Base-by-base conservation (phyloP, 352 stramenopile genomes). In the Bremia lactucae region DNA sequence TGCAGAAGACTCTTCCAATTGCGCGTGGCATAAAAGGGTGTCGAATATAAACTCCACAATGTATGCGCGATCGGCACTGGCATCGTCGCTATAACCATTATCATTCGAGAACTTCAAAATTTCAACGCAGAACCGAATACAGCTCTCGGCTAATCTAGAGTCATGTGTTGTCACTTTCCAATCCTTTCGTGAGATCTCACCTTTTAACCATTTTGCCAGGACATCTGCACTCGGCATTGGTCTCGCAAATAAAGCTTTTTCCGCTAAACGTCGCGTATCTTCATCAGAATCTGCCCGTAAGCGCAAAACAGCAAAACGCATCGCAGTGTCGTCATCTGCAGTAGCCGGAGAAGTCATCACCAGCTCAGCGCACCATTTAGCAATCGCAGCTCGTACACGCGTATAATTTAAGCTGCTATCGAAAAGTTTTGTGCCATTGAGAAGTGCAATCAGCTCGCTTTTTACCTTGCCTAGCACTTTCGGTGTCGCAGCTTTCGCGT, bases 241-340 rank as follows among this genome's bases (percentile, higher is more conserved):
- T 5, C 63, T 47, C 16, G 50, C 46, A 48, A 77, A 73, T 34
- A 83, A 46, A 2, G 68, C 60, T 42, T 73, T 72, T 14, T 54
- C 26, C 6, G 54, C 37, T 6, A 69, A 40, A 8, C 54, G 38
- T 9, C 64, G 48, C 2, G 72, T 73, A n/a, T 75, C 56, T 38
- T 77, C 61, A 39, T 75, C 62, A 20, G 44, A 23, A 48, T 65
- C 55, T 14, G 43, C 38, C 1, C 51, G 53, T 13, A 87, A 50
- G 14, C 62, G 65, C 18, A 90, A 46, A 1, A 86, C 52, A 2
- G 73, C 66, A 35, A 87, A 78, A 3, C 78, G 78, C 35, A 90
- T 65, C 5, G 55, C 40, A 14, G 76, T 55, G 25, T 63, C 46
- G 4, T 63, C 49, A 7, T 57, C 48, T 39, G 45, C 36, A 16